Conservation (phyloP, 176 grass and related monocot genomes). For the Oryza officinalis region DNA sequence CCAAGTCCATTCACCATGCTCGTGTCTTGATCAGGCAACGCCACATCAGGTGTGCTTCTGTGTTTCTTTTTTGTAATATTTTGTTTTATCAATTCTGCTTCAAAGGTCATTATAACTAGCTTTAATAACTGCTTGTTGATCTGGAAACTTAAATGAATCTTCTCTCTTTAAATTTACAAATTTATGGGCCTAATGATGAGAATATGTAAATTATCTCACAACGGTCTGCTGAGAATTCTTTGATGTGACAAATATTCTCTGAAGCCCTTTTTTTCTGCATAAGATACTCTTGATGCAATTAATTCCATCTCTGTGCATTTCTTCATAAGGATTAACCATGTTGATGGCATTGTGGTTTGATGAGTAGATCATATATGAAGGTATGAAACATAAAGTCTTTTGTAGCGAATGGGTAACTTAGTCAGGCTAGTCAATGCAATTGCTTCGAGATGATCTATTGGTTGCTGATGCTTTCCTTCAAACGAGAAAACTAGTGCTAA, state of each 20-base stretch:
- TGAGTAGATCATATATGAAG: background rate
- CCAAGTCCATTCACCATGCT: conserved; percentile 76
- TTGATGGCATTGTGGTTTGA: background rate
- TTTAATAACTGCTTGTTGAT: background rate
- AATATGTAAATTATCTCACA: conserved; percentile 29
- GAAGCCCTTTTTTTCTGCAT: background rate
- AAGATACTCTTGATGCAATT: background rate
- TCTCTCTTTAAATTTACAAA: background rate
- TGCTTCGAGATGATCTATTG: background rate
- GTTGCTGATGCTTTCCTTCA: background rate
- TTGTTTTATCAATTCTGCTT: background rate
- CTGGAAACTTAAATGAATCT: background rate
- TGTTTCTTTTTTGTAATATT: background rate
- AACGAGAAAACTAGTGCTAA: too few species aligned
- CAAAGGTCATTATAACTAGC: background rate
- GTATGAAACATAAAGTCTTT: too few species aligned
- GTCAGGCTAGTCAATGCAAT: background rate
- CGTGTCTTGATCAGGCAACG: conserved; percentile 78
- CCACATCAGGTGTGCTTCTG: conserved; percentile 55
- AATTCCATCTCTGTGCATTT: background rate
- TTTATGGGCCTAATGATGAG: conserved; percentile 27
- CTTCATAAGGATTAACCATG: background rate
- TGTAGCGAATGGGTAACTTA: too few species aligned
- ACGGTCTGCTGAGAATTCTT: conserved; percentile 29
- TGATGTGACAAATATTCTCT: conserved; percentile 32